phyloP scores from a whole-genome alignment of 2,329 filamentous ascomycete species.

The Pleoardoris graminearum region DNA sequence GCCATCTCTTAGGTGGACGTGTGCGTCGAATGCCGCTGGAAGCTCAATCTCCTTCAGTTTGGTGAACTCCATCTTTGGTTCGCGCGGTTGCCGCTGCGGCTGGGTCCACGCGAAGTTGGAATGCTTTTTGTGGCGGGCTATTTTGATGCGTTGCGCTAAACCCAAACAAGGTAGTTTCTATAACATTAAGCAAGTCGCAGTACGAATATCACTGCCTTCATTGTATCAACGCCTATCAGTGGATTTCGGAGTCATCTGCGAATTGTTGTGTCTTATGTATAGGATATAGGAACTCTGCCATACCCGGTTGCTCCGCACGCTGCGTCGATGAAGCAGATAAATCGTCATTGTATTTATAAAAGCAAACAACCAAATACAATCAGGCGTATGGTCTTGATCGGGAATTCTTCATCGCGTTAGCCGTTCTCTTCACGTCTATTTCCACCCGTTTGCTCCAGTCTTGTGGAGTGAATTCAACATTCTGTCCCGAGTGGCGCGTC shows the following conservation, averaged over 20 bases:
- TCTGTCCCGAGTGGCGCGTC: slow-evolving; percentile 22
- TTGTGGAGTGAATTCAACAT: slow-evolving; percentile 16
- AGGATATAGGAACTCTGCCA: no score
- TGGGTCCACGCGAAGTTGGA: neutral
- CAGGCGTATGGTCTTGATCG: slow-evolving; percentile 5
- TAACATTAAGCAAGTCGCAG: neutral
- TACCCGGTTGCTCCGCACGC: no score
- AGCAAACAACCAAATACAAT: no score
- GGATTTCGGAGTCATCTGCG: no score
- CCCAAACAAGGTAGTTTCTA: neutral
- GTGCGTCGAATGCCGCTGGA: slow-evolving; percentile 55
- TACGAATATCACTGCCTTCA: neutral
- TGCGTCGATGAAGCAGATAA: no score
- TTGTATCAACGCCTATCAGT: neutral
- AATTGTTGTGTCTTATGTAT: no score
- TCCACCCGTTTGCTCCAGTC: slow-evolving; percentile 20
- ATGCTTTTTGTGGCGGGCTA: slow-evolving; percentile 7
- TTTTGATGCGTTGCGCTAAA: slow-evolving; percentile 2
- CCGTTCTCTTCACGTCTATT: neutral
- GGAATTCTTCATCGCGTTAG: neutral
- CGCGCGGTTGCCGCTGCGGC: neutral
- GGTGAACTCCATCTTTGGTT: slow-evolving; percentile 42
- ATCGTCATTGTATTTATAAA: no score
- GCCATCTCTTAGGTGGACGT: slow-evolving; percentile 57
- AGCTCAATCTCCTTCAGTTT: slow-evolving; percentile 51